These are phyloP conservation scores for Teratosphaeriaceae sp. DNA, from an alignment of 2,329 filamentous ascomycete genomes.

Conservation along the genomic window DNA sequence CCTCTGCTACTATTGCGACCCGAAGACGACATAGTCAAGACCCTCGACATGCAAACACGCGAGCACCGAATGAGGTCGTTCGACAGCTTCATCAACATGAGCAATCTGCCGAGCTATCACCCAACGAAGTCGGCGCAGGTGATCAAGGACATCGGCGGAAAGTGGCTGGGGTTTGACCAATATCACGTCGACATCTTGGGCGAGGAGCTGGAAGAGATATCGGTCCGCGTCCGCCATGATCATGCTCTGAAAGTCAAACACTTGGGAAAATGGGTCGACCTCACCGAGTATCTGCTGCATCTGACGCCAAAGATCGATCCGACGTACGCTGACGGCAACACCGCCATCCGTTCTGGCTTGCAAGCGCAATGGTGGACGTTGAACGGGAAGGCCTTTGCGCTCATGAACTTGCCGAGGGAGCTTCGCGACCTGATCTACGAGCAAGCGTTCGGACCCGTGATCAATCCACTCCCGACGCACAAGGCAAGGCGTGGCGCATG, in stretches of 20 bases:
- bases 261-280: not conserved
- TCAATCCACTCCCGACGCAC: slow-evolving; percentile 10
- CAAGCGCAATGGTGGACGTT: slow-evolving; percentile 6
- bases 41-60: not conserved
- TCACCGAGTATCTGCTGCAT: slow-evolving; percentile 3
- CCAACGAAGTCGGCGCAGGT: not conserved
- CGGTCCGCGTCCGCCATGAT: not conserved
- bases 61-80: slow-evolving; percentile 2
- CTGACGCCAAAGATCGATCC: not conserved
- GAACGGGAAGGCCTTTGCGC: slow-evolving; percentile 6
- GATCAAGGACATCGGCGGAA: not conserved
- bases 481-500: slow-evolving; percentile 2
- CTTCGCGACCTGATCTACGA: slow-evolving; percentile 19
- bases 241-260: not conserved
- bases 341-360: not conserved
- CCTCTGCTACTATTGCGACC: not conserved
- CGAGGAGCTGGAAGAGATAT: not conserved
- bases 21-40: not conserved
- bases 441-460: slow-evolving; percentile 5
- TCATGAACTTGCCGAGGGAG: slow-evolving; percentile 19
- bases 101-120: not conserved
- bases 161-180: slow-evolving; percentile 1
- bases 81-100: slow-evolving; percentile 2
- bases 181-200: slow-evolving; percentile 5
- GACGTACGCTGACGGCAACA: not conserved